Base-by-base conservation (phyloP, 2,329 filamentous ascomycete genomes). In the Seiridium unicorne region DNA sequence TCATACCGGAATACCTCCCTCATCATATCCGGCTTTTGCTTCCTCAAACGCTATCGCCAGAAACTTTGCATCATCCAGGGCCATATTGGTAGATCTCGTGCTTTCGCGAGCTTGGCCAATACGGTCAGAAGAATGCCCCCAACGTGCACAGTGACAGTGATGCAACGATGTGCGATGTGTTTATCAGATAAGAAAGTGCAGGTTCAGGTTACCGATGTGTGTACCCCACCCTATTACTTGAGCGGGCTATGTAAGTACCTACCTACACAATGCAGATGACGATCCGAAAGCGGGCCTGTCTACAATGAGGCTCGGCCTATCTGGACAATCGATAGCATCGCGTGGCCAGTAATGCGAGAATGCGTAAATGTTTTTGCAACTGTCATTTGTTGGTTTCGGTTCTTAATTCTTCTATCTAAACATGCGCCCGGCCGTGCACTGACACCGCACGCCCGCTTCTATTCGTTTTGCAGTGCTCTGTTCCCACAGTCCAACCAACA, bases 1-100 rank as follows among this genome's bases (percentile, higher is more conserved):
- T 36, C 75, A 61, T 71, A 81, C 80, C 53, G 80, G 81, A 31
- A 83, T 73, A 11, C 80, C 81, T 4, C 80, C 80, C 67, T 82
- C 79, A 11, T 70, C 66, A 61, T 78, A 81, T 11, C 77, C 73
- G 18, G 71, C 68, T 63, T 73, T 75, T 31, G 80, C 80, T 66
- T 83, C 81, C 58, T 79, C 77, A 38, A 79, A 69, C 42, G 81
- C 79, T 46, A 83, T 74, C 3, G 75, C 74, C 44, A 80, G 71
- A 36, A 72, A 77, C 65, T 76, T 73, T 59, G 74, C 63, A 59
- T 80, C 76, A 61, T 79, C 74, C 75, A 79, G 79, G 18, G 51
- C 34, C 49, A 53, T 53, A 5, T 11, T 53, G 11, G 6, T n/a
- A 35, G 11, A 26, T 26, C 18, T 26, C 18, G 18, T 26, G 18